These are phyloP conservation scores for Phanerochaete sordida DNA, from an alignment of 768 basidiomycete species.

Conservation along the genomic window DNA sequence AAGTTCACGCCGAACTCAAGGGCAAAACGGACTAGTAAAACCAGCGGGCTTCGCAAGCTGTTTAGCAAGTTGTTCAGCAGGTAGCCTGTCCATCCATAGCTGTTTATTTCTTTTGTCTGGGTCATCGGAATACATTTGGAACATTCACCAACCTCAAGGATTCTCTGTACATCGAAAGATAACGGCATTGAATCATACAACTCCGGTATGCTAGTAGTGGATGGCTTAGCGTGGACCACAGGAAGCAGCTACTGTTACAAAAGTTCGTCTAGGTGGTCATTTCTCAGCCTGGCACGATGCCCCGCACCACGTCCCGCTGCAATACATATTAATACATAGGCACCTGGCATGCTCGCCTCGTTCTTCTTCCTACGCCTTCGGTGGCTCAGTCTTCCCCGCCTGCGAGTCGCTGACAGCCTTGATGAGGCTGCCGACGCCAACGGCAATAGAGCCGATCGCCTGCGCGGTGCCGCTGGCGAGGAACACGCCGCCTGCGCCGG, in stretches of 20 bases:
- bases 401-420: constrained; percentile 31
- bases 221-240: too few species aligned
- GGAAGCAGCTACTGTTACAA: too few species aligned
- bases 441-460: constrained; percentile 75
- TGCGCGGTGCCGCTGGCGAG: constrained; percentile 73
- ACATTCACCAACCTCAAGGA: too few species aligned
- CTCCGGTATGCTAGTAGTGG: too few species aligned
- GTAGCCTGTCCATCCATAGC: too few species aligned
- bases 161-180: too few species aligned
- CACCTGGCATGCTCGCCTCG: background rate
- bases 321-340: constrained; percentile 4
- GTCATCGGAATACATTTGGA: background rate
- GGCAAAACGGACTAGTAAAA: too few species aligned
- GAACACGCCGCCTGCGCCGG: constrained; percentile 68
- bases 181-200: too few species aligned
- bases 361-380: background rate
- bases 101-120: too few species aligned
- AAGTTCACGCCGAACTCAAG: background rate
- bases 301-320: background rate
- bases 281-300: background rate
- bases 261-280: too few species aligned
- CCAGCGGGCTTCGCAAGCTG: too few species aligned
- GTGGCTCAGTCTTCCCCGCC: background rate
- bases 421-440: constrained; percentile 62
- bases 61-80: too few species aligned